A percentile compares a stretch with the other conserved stretches of the same genome.
phyloP scores from a whole-genome alignment of 495 filamentous ascomycete genomes.

The Sporormia fimetaria region DNA sequence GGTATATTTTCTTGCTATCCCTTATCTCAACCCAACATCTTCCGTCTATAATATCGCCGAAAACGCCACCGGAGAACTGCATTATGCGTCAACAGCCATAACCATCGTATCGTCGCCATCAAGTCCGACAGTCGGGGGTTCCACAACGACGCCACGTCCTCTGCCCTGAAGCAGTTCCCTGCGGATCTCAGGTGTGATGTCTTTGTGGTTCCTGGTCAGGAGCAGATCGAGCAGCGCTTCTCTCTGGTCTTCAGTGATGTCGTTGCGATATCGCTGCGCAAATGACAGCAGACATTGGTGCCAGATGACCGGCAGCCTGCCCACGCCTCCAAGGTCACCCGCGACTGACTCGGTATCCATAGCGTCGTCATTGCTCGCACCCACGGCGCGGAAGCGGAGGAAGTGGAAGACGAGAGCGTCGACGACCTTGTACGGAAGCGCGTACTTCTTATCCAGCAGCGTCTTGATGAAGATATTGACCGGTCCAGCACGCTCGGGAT shows the following conservation, averaged over 20 bases:
- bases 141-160: slow-evolving; percentile 66
- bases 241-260: slow-evolving; percentile 85
- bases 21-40: neutral
- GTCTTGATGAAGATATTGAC: slow-evolving; percentile 88
- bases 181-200: slow-evolving; percentile 82
- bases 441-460: slow-evolving; percentile 93
- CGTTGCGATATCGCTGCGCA: slow-evolving; percentile 85
- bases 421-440: slow-evolving; percentile 85
- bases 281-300: slow-evolving; percentile 83
- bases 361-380: slow-evolving; percentile 35
- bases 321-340: slow-evolving; percentile 38
- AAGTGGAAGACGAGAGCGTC: slow-evolving; percentile 96
- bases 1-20: too few relatives aligned
- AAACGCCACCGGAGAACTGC: neutral
- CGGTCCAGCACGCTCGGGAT: slow-evolving; percentile 65
- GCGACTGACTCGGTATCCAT: slow-evolving; percentile 40
- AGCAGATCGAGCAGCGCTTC: slow-evolving; percentile 85
- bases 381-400: slow-evolving; percentile 62
- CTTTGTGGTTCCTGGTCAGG: slow-evolving; percentile 73
- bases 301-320: slow-evolving; percentile 74
- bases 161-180: slow-evolving; percentile 83
- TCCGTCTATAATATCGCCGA: neutral
- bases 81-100: slow-evolving; percentile 14
- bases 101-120: slow-evolving; percentile 92
- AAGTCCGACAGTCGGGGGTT: slow-evolving; percentile 41